Evolutionary conservation across 208 protist genomes (phyloP).

Genomic region (Crithidia mellificae): DNA sequence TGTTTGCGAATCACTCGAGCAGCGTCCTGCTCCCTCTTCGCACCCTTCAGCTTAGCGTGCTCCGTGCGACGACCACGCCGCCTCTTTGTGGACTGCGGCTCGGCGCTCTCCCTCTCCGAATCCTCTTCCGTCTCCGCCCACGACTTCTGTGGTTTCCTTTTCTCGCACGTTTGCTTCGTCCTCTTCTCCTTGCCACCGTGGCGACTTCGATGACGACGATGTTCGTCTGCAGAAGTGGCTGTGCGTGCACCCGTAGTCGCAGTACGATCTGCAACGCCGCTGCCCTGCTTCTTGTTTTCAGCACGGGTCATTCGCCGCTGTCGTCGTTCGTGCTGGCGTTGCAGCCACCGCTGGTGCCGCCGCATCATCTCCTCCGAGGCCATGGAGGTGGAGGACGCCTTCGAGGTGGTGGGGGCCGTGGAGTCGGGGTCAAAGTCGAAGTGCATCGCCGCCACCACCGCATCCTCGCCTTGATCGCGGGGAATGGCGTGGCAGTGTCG

Average conservation of each 20-base stretch:
- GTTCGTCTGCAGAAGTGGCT: too few relatives aligned
- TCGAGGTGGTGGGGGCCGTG: neutral
- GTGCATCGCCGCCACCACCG: too few relatives aligned
- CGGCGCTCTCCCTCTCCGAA: neutral
- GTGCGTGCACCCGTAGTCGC: too few relatives aligned
- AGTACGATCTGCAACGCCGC: too few relatives aligned
- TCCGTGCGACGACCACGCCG: neutral
- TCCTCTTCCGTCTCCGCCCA: neutral
- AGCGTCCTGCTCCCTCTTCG: conserved; percentile 1
- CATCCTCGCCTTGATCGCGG: too few relatives aligned
- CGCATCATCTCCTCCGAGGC: neutral
- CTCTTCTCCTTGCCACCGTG: too few relatives aligned
- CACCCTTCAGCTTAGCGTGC: neutral
- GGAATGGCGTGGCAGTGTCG: too few relatives aligned
- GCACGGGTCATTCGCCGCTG: conserved; percentile 6
- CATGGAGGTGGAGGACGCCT: conserved; percentile 2
- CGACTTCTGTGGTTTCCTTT: neutral
- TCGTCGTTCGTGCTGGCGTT: conserved; percentile 2
- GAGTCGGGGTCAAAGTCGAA: neutral
- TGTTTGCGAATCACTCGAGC: neutral
- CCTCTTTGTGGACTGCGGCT: neutral
- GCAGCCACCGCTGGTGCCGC: neutral
- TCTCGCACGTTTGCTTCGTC: too few relatives aligned
- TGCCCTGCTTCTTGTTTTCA: neutral
- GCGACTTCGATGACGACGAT: too few relatives aligned